Evolutionary conservation across 1,284 basidiomycete species (phyloP), one percentile per base, ranked within the genome.

Genomic region (Tilletia setariae): DNA sequence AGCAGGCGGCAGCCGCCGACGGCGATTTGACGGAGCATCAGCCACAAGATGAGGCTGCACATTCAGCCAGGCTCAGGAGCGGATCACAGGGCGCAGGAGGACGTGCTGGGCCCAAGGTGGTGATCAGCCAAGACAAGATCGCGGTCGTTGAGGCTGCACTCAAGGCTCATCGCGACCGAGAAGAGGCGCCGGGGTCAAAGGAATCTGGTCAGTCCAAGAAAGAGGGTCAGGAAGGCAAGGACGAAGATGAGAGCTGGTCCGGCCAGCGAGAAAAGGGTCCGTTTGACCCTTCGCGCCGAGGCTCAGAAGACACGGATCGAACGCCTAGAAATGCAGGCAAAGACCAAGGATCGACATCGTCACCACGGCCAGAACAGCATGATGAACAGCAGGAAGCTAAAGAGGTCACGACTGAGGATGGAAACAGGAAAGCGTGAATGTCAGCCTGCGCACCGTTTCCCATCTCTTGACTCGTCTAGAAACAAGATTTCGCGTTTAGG

Each of bases 241-340:
- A 8, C 7, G 51, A 53, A 15, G 28, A 25, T 2, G n/a, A 13
- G 13, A 15, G 21, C 21, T 15, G 7, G 15, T 21, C 23, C 28
- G 51, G 51, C n/a, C 23, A 23, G n/a, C 13, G 15, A 4, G 51
- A 28, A 7, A 53, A 28, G 21, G 28, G 51, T 40, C 35, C 6
- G 35, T 40, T 40, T 40, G 35, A 40, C 11, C 35, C 35, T 40
- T 49, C 46, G 46, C 16, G 46, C 19, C 56, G 56, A 15, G 56
- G 56, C 2, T 61, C 56, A 30, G 56, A 40, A 9, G 56, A 61
- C 19, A 61, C 56, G 56, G 56, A 61, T 30, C 23, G 28, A 16
- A 61, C 56, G 28, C 56, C 56, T 16, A 61, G 28, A 40, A 30
- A 61, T 30, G 32, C n/a, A 30, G 46, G 46, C 21, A 19, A 40